Evolutionary conservation across 257 asterid genomes (phyloP).

Genomic region (Striga asiatica): DNA sequence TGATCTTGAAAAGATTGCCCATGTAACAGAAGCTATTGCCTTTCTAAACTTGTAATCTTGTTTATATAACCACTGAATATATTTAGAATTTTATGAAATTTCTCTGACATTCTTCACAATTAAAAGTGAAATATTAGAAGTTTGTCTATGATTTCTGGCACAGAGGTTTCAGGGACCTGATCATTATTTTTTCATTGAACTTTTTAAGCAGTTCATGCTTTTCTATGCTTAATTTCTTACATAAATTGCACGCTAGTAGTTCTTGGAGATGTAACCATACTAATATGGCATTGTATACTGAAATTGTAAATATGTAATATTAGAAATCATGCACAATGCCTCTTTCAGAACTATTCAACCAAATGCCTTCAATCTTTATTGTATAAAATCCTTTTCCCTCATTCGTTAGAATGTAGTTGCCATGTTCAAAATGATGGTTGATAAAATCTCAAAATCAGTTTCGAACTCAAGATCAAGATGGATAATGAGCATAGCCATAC

Average conservation of each 20-base stretch:
- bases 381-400: no score
- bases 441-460: not conserved
- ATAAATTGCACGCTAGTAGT: not conserved
- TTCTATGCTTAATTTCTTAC: not conserved
- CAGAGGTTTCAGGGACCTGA: not conserved
- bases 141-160: not conserved
- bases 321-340: no score
- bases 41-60: not conserved
- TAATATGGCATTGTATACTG: no score
- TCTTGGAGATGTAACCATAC: not conserved
- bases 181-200: not conserved
- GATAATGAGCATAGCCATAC: not conserved
- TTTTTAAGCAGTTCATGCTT: not conserved
- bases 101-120: not conserved
- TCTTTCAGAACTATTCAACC: no score
- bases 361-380: no score
- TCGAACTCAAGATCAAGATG: not conserved
- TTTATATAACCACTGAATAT: not conserved
- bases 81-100: not conserved
- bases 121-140: not conserved
- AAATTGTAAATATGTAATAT: no score
- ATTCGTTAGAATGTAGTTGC: no score
- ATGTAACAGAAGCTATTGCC: not conserved
- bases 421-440: not conserved
- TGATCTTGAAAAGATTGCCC: not conserved